These are phyloP conservation scores for Echites panduratus DNA, from an alignment of 257 asterid genomes.

Conservation along the genomic window DNA sequence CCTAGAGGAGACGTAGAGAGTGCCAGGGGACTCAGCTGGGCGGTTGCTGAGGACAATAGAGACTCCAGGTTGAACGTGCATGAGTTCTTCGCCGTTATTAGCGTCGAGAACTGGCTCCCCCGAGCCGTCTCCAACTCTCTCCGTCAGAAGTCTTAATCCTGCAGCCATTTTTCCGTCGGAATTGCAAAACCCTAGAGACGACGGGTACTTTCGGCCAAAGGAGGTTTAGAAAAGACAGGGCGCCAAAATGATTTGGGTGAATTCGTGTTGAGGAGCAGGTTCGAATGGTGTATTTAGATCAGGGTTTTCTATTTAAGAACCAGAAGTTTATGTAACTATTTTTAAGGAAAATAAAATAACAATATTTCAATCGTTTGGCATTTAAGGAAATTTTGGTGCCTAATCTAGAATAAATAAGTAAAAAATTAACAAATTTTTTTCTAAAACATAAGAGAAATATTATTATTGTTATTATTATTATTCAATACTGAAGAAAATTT, in stretches of 20 bases:
- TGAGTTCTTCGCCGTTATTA: constrained; percentile 58
- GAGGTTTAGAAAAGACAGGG: background rate
- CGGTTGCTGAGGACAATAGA: constrained; percentile 65
- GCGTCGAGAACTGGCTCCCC: constrained; percentile 59
- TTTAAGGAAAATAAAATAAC: no score
- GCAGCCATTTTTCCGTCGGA: constrained; percentile 36
- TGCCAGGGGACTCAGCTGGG: constrained; percentile 62
- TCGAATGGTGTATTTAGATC: background rate
- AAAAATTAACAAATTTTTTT: no score
- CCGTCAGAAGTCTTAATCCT: constrained; percentile 54
- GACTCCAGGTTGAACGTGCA: constrained; percentile 57
- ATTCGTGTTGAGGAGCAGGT: background rate
- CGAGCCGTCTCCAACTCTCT: constrained; percentile 54
- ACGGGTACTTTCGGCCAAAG: background rate
- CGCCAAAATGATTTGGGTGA: constrained; percentile 1
- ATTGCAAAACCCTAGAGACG: constrained; percentile 14
- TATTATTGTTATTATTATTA: no score
- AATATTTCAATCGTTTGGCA: no score
- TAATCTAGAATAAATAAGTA: no score
- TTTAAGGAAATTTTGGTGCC: no score
- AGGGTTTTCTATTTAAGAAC: no score
- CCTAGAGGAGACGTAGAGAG: constrained; percentile 81
- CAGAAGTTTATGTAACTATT: no score
- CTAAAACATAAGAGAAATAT: no score
- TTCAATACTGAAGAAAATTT: no score